phyloP scores from a whole-genome alignment of 2,329 filamentous ascomycete genomes.

The Penicillium brevicompactum region DNA sequence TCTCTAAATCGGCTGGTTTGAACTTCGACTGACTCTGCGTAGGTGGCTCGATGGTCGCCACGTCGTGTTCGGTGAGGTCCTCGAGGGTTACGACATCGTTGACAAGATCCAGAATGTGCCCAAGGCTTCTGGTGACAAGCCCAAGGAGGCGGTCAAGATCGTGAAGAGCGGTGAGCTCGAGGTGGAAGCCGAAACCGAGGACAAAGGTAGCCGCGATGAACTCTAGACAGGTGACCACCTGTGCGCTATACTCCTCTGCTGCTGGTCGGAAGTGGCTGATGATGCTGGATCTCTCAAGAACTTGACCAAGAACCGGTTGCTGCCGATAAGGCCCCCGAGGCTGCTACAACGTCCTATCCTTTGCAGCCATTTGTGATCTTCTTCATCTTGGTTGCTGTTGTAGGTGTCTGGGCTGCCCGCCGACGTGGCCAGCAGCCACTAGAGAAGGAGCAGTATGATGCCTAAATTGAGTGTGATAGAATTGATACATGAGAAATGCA shows the following conservation, averaged over 20 bases:
- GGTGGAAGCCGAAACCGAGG: conserved; percentile 45
- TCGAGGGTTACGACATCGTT: conserved; percentile 68
- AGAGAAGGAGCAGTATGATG: conserved; percentile 18
- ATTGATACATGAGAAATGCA: neutral
- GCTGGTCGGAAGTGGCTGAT: conserved; percentile 36
- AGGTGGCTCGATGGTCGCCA: conserved; percentile 65
- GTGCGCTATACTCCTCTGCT: conserved; percentile 24
- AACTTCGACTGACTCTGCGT: conserved; percentile 7
- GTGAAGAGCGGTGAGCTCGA: conserved; percentile 67
- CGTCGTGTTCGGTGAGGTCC: conserved; percentile 70
- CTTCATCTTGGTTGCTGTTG: conserved; percentile 19
- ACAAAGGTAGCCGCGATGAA: conserved; percentile 69
- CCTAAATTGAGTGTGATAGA: conserved; percentile 7
- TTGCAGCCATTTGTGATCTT: conserved; percentile 20
- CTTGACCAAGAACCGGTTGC: conserved; percentile 13
- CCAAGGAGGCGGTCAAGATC: conserved; percentile 62
- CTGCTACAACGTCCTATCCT: conserved; percentile 12
- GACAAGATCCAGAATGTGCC: conserved; percentile 65
- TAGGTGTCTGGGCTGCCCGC: conserved; percentile 21
- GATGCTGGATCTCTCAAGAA: conserved; percentile 29
- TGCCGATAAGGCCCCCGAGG: conserved; percentile 10
- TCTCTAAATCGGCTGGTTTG: neutral
- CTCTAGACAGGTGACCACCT: conserved; percentile 52
- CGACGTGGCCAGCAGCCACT: conserved; percentile 19
- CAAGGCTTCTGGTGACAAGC: conserved; percentile 61